Evolutionary conservation across 208 protist species (phyloP), one percentile per base, ranked within the genome.

Genomic region (Herpetomonas tarakana): DNA sequence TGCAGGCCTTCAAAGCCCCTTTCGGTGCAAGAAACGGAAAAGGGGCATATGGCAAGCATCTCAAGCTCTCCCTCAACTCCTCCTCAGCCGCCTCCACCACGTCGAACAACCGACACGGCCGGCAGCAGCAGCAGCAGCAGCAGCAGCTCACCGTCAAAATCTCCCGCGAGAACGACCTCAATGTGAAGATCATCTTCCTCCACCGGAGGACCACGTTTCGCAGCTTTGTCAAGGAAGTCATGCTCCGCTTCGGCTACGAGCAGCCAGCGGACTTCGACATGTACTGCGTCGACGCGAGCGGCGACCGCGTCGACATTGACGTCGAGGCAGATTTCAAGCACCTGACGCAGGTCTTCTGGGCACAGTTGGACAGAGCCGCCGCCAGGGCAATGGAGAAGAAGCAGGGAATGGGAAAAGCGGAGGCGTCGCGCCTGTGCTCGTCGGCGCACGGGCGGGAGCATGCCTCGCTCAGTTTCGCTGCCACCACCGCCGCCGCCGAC

Each of bases 241-340:
- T 83, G 81, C 52, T 39, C 3, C 87, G 87, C 27, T 94, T 91
- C 51, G 64, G 69, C 22, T 94, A 88, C 58, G 60, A 50, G 27
- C 54, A 77, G 22, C 28, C 71, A 14, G 62, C 57, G 9, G 87
- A 91, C 55, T 94, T 94, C 60, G 82, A 90, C 61, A 78, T 94
- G 68, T 94, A 88, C 67, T 86, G 76, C 52, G 71, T 91, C 25
- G 83, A 94, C 51, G 56, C 60, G 16, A 60, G 64, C 7, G 80
- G 81, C 19, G 87, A 94, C 39, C 81, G 74, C 18, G 74, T 91
- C 2, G 87, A 94, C 61, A 91, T 94, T 75, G 87, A 94, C 49
- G 63, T 84, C 21, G 54, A 65, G 58, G 65, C 77, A 11, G 87
- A 89, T 69, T 88, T 91, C 54, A 64, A 77, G 16, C 55, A 65